Evolutionary conservation across 2,329 filamentous ascomycete genomes (phyloP).

Genomic region (Shiraia sp.): DNA sequence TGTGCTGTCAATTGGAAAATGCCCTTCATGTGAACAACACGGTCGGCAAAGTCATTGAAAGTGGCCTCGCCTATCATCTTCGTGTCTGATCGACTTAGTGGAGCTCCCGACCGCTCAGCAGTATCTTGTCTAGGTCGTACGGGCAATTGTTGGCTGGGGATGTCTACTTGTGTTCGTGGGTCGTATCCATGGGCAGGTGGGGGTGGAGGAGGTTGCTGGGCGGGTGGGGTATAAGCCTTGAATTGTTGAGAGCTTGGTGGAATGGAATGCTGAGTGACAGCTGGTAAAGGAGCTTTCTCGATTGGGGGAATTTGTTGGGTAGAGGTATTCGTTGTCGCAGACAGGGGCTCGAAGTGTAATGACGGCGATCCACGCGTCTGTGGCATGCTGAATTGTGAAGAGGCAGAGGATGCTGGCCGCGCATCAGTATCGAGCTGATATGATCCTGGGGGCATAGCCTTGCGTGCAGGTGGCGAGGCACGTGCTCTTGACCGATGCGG

Average conservation of each 20-base stretch:
- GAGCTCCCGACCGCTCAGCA: constrained; percentile 8
- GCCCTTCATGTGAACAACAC: constrained; percentile 73
- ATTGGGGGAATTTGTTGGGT: constrained; percentile 17
- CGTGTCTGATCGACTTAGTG: constrained; percentile 38
- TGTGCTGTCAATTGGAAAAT: constrained; percentile 80
- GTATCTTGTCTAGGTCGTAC: constrained; percentile 23
- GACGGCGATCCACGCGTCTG: constrained; percentile 24
- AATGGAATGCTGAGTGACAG: constrained; percentile 21
- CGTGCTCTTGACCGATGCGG: constrained; percentile 36
- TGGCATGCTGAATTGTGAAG: constrained; percentile 31
- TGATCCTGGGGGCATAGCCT: constrained; percentile 29
- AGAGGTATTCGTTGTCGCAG: constrained; percentile 15
- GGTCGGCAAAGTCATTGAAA: constrained; percentile 68
- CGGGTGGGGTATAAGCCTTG: constrained; percentile 17
- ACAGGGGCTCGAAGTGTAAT: constrained; percentile 22
- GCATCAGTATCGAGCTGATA: constrained; percentile 30
- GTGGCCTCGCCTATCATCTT: constrained; percentile 50
- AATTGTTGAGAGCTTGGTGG: constrained; percentile 29
- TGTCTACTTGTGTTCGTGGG: constrained; percentile 6
- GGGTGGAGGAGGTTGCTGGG: constrained; percentile 11
- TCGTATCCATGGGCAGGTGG: constrained; percentile 14
- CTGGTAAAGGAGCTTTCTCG: constrained; percentile 21
- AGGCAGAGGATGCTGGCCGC: constrained; percentile 29
- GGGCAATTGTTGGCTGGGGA: constrained; percentile 15
- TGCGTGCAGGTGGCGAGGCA: constrained; percentile 31